Evolutionary conservation across 2,329 filamentous ascomycete species (phyloP), one percentile per base, ranked within the genome.

Genomic region (Colletotrichum destructivum): DNA sequence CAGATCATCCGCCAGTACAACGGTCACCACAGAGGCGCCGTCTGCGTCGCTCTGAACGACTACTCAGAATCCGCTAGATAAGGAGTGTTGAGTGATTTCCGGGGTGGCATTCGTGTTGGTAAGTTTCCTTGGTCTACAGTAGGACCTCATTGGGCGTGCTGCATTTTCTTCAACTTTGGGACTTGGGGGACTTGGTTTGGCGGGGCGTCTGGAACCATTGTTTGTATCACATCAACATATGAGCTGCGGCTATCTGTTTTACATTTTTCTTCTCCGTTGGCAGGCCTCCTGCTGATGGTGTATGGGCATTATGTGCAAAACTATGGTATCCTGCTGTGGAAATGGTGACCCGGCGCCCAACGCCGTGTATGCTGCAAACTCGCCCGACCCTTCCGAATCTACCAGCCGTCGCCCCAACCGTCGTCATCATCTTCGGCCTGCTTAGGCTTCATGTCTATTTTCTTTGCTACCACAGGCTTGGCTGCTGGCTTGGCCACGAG

Each of bases 1-100:
- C 92, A 92, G 77, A 95, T 98, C 75, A 98, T 98, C 77, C 88
- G 95, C 57, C 95, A 98, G 84, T 98, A 98, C 81, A 98, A 97
- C 79, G 95, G 95, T 8, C 95, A 98, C 79, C 95, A 98, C 80
- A 88, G 95, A 46, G 95, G 95, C 54, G 94, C 95, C 4, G 94
- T 98, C 0, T 98, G 95, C 79, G 95, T 98, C 47, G 95, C 95
- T 16, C 85, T 98, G 74, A 98, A 98, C 80, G 95, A 98, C 79
- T 94, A 94, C 80, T 90, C 89, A 15, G 89, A 91, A 81, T 84
- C 87, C 44, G 84, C 62, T 66, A 67, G 68, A 64, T 73, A 54
- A 73, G 77, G 61, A 46, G n/a, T 57, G 9, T n/a, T 31, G 8
- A 12, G 42, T n/a, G 42, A 49, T 61, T 18, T 16, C 31, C 21